A percentile compares a stretch with the other conserved stretches of the same genome.
Conservation (phyloP, 2,329 filamentous ascomycete genomes). For the Chaetomium olivaceum region DNA sequence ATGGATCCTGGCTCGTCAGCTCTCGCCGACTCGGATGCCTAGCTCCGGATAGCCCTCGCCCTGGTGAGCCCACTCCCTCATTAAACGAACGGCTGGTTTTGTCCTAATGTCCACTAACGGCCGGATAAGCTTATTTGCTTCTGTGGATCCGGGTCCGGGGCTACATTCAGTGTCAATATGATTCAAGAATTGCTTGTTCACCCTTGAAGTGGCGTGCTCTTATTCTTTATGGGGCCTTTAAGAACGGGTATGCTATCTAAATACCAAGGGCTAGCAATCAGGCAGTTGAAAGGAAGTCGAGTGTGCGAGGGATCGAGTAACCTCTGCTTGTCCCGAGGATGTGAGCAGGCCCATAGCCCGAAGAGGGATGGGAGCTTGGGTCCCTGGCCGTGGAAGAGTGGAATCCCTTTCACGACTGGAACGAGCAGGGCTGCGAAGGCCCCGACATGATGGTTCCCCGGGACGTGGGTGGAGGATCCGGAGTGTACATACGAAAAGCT, state of each 20-base stretch:
- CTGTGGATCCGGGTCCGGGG: neutral
- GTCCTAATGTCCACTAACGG: constrained; percentile 6
- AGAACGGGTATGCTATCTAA: neutral
- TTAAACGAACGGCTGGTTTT: neutral
- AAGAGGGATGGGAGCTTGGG: neutral
- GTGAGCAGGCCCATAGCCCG: neutral
- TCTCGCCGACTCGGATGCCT: neutral
- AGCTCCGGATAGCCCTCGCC: neutral
- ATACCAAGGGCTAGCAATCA: neutral
- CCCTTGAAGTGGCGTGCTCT: neutral
- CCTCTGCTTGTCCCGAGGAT: neutral
- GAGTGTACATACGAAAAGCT: neutral
- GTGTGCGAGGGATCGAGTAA: neutral
- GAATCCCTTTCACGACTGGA: neutral
- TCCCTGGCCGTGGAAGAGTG: constrained; percentile 2
- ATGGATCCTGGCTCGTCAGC: neutral
- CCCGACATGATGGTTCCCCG: neutral
- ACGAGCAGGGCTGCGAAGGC: neutral
- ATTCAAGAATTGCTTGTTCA: no score
- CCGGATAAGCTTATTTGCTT: neutral
- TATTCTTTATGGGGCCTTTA: neutral
- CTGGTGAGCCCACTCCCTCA: neutral
- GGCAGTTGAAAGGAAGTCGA: neutral
- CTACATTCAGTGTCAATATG: no score
- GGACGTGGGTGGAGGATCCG: neutral